phyloP scores from a whole-genome alignment of 805 yeast species.

The Candida maltosa region DNA sequence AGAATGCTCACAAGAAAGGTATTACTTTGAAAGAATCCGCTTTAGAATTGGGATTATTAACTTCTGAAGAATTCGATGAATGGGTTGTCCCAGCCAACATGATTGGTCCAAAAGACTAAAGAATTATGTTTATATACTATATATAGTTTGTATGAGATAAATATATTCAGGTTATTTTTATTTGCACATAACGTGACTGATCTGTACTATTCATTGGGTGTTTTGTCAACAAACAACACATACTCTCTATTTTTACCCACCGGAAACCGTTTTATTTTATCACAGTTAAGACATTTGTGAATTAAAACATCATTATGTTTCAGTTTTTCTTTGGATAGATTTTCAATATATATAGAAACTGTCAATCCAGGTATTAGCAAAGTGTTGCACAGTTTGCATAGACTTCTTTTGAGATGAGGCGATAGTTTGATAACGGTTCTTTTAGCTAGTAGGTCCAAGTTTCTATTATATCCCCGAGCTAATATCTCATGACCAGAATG shows the following conservation, averaged over 20 bases:
- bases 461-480: slow-evolving; percentile 54
- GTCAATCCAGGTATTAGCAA: slow-evolving; percentile 48
- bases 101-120: slow-evolving; percentile 40
- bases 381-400: slow-evolving; percentile 67
- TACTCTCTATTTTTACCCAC: slow-evolving; percentile 55
- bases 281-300: slow-evolving; percentile 52
- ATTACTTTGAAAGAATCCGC: slow-evolving; percentile 35
- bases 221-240: slow-evolving; percentile 42
- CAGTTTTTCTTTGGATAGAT: slow-evolving; percentile 31
- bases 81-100: slow-evolving; percentile 41
- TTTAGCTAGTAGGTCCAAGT: slow-evolving; percentile 60
- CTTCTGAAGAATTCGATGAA: slow-evolving; percentile 31
- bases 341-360: slow-evolving; percentile 35
- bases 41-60: slow-evolving; percentile 32
- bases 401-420: slow-evolving; percentile 61
- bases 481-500: slow-evolving; percentile 37
- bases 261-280: slow-evolving; percentile 53
- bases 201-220: background rate
- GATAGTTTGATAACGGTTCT: slow-evolving; percentile 64
- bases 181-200: too few species aligned
- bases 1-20: slow-evolving; percentile 40
- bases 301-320: slow-evolving; percentile 46
- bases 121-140: too few species aligned
- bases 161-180: too few species aligned
- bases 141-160: too few species aligned